phyloP scores from a whole-genome alignment of 345 rosid species.

The Syzygium aqueum region DNA sequence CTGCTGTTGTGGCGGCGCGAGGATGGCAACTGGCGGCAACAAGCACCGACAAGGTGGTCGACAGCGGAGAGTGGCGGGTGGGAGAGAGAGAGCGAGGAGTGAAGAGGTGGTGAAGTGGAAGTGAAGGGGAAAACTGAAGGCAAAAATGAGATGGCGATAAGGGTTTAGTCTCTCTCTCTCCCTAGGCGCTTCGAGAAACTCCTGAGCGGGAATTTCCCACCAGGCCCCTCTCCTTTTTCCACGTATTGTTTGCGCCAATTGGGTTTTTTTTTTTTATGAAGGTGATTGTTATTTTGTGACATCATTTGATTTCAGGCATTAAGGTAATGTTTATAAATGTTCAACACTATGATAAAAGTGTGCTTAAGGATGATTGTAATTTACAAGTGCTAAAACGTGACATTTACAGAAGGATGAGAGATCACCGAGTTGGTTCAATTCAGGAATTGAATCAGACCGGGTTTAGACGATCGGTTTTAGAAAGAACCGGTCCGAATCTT shows the following conservation, averaged over 20 bases:
- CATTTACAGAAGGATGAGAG: not conserved
- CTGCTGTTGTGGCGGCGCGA: not conserved
- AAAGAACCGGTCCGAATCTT: not conserved
- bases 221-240: not conserved
- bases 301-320: not conserved
- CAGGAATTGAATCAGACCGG: fast-evolving
- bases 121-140: not conserved
- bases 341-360: not conserved
- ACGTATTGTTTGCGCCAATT: not conserved
- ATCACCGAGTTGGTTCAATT: fast-evolving
- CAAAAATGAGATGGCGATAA: not conserved
- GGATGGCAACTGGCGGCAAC: not conserved
- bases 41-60: not conserved
- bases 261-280: not conserved
- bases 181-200: not conserved
- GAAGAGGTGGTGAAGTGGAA: not conserved
- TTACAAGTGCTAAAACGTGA: fast-evolving
- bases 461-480: fast-evolving
- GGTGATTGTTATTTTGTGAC: not conserved
- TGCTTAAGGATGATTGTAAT: not conserved
- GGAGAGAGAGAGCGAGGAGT: not conserved
- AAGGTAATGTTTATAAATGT: not conserved
- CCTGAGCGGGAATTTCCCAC: not conserved
- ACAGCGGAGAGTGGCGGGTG: not conserved
- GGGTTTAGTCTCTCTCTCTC: not conserved